Evolutionary conservation across 2,329 filamentous ascomycete species (phyloP).

Genomic region (Pseudopithomyces maydicus): DNA sequence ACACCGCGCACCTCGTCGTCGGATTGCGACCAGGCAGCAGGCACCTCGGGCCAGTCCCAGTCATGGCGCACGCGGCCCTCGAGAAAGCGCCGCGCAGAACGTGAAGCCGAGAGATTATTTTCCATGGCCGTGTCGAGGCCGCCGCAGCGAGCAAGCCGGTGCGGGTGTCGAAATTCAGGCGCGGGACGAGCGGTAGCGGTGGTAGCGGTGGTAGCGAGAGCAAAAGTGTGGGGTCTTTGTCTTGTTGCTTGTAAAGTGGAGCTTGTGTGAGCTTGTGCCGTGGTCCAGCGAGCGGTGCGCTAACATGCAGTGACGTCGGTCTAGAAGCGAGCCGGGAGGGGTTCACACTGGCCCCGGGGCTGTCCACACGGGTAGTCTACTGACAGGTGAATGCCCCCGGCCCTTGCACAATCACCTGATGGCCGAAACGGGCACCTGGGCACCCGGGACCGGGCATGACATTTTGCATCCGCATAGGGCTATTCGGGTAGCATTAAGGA

Average conservation of each 20-base stretch:
- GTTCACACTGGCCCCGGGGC: too few species aligned
- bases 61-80: conserved; percentile 50
- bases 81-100: conserved; percentile 49
- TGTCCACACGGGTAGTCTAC: too few species aligned
- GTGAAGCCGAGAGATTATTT: conserved; percentile 48
- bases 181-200: background rate
- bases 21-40: conserved; percentile 38
- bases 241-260: conserved; percentile 8
- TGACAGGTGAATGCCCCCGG: too few species aligned
- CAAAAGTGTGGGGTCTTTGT: background rate
- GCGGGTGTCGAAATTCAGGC: background rate
- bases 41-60: conserved; percentile 49
- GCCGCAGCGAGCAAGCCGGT: background rate
- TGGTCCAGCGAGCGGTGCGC: background rate
- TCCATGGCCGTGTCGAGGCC: conserved; percentile 41
- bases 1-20: conserved; percentile 40
- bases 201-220: background rate
- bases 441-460: too few species aligned
- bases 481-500: background rate
- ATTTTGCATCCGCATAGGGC: too few species aligned
- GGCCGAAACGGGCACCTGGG: too few species aligned
- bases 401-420: too few species aligned
- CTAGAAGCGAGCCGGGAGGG: background rate
- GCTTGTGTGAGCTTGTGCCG: conserved; percentile 6
- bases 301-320: conserved; percentile 2